Percentiles rank a stretch among this genome's conserved stretches.
Evolutionary conservation across 257 asterid species (phyloP).

Genomic region (Nicotiana sylvestris): DNA sequence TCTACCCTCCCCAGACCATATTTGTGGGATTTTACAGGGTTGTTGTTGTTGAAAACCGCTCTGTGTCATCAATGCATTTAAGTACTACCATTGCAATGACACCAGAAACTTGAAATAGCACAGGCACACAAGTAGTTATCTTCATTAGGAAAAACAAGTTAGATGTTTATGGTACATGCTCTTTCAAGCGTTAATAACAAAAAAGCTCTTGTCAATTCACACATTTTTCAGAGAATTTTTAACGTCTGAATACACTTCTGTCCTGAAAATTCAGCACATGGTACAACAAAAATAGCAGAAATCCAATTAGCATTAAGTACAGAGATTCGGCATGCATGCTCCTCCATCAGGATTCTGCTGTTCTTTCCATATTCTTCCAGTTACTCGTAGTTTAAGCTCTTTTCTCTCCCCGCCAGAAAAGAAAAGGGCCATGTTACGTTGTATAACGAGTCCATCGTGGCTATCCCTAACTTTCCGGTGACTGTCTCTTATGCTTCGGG

Average conservation of each 20-base stretch:
- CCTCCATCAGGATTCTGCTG: constrained; percentile 18
- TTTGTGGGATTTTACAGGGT: too few species aligned
- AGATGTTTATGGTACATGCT: constrained; percentile 7
- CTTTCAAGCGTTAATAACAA: constrained; percentile 1
- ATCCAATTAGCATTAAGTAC: constrained; percentile 11
- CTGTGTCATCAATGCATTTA: not conserved
- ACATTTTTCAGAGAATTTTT: not conserved
- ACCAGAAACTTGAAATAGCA: not conserved
- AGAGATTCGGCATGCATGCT: constrained; percentile 18
- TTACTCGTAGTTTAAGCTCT: constrained; percentile 19
- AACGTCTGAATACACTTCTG: not conserved
- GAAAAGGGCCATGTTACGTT: constrained; percentile 24
- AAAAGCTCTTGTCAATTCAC: not conserved
- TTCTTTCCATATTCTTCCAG: constrained; percentile 22
- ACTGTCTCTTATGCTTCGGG: constrained; percentile 22
- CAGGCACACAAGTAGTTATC: constrained; percentile 4
- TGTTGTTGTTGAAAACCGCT: too few species aligned
- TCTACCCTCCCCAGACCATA: too few species aligned
- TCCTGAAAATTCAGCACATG: not conserved
- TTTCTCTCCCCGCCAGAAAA: constrained; percentile 22
- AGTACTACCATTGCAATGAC: not conserved
- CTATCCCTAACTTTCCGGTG: constrained; percentile 21
- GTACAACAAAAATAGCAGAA: not conserved
- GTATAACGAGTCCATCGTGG: constrained; percentile 24
- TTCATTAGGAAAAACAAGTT: not conserved